Evolutionary conservation across 768 basidiomycete genomes (phyloP), one percentile per base, ranked within the genome.

Genomic region (Collybiopsis confluens): DNA sequence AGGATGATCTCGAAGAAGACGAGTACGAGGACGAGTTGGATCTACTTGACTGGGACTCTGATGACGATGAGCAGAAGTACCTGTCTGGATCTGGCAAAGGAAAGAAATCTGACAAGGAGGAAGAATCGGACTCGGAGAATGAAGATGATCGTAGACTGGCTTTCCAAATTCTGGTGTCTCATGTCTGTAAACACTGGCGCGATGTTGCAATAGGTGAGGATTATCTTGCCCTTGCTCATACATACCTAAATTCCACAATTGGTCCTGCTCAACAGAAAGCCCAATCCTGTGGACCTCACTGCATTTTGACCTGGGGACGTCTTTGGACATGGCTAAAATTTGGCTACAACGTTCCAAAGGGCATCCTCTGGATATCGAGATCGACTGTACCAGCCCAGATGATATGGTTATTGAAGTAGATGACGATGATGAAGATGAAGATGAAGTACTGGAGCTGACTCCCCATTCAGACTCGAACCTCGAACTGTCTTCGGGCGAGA

Each of bases 121-220:
- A 26, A 18, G 62, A 62, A 6, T 55, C 53, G 33, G 62, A 62
- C 1, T 48, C 56, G 15, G 62, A 63, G 9, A 46, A 44, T 9
- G 58, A 63, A 10, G 50, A 36, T 35, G 48, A 45, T 37, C 61
- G 62, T 37, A 55, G 45, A 46, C 51, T 70, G 24, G 69, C 70
- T 35, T 65, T 64, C 23, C 71, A 73, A 56, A 69, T 79, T n/a
- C 20, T 61, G 11, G 54, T 74, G 15, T 72, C 71, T 36, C 75
- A 77, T 53, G 74, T 79, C 37, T 77, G 70, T n/a, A 53, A 53
- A 16, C 64, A 61, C 45, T 79, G 76, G 75, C 68, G 77, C 43
- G 61, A 59, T 2, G 58, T 70, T 15, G 73, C 72, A 1, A 49
- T 74, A 23, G 47, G 47, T 48, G 20, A 48, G 47, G 33, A 37